phyloP scores from a whole-genome alignment of 768 basidiomycete genomes.

The Phanerochaete sordida region DNA sequence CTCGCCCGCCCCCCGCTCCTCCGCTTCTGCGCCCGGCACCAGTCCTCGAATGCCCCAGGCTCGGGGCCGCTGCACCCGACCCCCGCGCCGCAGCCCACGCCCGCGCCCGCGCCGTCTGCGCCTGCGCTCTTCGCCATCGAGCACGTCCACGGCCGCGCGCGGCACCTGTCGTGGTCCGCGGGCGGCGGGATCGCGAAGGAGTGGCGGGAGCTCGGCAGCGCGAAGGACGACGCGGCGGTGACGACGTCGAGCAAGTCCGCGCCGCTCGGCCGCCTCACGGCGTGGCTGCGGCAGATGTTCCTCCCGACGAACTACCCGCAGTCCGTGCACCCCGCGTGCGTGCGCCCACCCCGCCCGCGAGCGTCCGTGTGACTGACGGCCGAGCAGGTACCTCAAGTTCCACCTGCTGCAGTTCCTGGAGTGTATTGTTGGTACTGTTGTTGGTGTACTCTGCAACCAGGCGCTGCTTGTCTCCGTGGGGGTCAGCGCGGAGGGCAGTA shows the following conservation, averaged over 20 bases:
- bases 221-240: constrained; percentile 1
- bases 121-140: constrained; percentile 20
- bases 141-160: constrained; percentile 23
- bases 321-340: constrained; percentile 27
- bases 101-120: neutral
- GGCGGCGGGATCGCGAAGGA: constrained; percentile 17
- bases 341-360: neutral
- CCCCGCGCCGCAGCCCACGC: neutral
- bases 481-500: constrained; percentile 25
- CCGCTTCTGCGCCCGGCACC: neutral
- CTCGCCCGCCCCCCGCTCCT: neutral
- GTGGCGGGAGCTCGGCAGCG: constrained; percentile 18
- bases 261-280: constrained; percentile 15
- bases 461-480: constrained; percentile 26
- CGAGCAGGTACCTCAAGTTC: constrained; percentile 19
- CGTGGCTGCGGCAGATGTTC: constrained; percentile 28
- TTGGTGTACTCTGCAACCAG: constrained; percentile 27
- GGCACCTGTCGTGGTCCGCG: constrained; percentile 22
- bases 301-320: constrained; percentile 28
- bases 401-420: constrained; percentile 26
- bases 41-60: constrained; percentile 2
- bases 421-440: constrained; percentile 20
- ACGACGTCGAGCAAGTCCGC: constrained; percentile 11
- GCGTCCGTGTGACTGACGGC: neutral
- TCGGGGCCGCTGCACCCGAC: neutral